A percentile compares a stretch with the other conserved stretches of the same genome.
Conservation (phyloP, 108 stramenopile genomes). For the Nannochloropsis gaditana region DNA sequence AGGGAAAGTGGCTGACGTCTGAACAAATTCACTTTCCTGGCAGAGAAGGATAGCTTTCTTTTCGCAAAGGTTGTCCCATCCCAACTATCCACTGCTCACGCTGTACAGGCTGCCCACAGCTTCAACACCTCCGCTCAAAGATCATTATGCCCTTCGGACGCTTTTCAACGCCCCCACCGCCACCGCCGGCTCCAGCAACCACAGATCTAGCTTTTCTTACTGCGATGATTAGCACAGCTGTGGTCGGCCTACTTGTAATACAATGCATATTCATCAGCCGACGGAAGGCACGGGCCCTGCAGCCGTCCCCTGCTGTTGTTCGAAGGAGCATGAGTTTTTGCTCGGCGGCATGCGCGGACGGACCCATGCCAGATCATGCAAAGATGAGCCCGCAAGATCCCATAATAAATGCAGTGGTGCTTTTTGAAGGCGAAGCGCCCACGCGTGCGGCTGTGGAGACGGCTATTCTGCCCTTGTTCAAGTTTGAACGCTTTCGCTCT, state of each 20-base stretch:
- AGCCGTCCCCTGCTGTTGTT: background rate
- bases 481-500: constrained; percentile 11
- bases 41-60: too few relatives aligned
- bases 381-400: background rate
- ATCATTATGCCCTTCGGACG: background rate
- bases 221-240: background rate
- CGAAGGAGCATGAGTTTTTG: constrained; percentile 9
- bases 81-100: too few relatives aligned
- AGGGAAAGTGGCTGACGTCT: too few relatives aligned
- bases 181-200: background rate
- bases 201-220: background rate
- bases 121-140: too few relatives aligned
- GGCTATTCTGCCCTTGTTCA: background rate
- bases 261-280: background rate
- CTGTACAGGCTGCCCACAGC: too few relatives aligned
- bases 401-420: constrained; percentile 7
- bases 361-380: background rate
- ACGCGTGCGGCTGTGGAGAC: constrained; percentile 12
- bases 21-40: too few relatives aligned
- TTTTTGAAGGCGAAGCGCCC: constrained; percentile 2
- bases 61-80: too few relatives aligned
- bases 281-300: background rate
- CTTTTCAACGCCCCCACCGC: background rate
- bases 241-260: background rate
- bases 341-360: constrained; percentile 7